Base-by-base conservation (phyloP, 352 stramenopile species). In the Globisporangium irregulare region DNA sequence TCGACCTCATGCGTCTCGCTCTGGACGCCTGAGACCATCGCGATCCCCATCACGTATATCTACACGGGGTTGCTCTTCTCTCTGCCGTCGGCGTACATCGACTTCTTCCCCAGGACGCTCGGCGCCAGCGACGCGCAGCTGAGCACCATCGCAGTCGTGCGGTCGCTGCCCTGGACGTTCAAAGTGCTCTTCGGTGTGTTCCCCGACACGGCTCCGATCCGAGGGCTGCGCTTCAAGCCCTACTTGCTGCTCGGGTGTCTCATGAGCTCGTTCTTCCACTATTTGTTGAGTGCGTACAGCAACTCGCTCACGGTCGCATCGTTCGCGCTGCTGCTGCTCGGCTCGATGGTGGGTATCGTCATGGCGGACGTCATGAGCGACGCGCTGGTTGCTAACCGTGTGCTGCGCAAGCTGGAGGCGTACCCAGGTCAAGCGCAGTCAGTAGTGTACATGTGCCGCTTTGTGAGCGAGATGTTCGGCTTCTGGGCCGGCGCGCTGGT, bases 361-460 rank as follows among this genome's bases (percentile, higher is more conserved):
- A 90, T 94, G 78, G 80, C 83, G 7, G 87, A 94, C 70, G 87
- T 94, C 59, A 94, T 94, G 85, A 80, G 79, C 53, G 87, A 94
- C 66, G 85, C 79, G 36, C 70, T 93, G 14, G 82, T 94, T 18
- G 80, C 82, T 2, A 82, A 81, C 61, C 81, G 81, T 4, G 85
- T 92, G 34, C 73, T 93, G 48, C 59, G 48, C 22, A 73, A 78
- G 43, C 72, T 81, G 7, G 80, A 89, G 25, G 25, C 59, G 5
- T 67, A 74, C 9, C 71, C 73, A 0, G 83, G 85, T 2, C 74
- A 83, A 22, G 59, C 82, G 1, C 87, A 93, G 72, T 85, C 80
- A n/a, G 78, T 72, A 1, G 86, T 93, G 34, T 94, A 93, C 58
- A 74, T 93, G 63, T 92, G 85, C 64, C 83, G 87, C 3, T 93